Evolutionary conservation across 2,329 filamentous ascomycete genomes (phyloP).

Genomic region (Fusarium sp.): DNA sequence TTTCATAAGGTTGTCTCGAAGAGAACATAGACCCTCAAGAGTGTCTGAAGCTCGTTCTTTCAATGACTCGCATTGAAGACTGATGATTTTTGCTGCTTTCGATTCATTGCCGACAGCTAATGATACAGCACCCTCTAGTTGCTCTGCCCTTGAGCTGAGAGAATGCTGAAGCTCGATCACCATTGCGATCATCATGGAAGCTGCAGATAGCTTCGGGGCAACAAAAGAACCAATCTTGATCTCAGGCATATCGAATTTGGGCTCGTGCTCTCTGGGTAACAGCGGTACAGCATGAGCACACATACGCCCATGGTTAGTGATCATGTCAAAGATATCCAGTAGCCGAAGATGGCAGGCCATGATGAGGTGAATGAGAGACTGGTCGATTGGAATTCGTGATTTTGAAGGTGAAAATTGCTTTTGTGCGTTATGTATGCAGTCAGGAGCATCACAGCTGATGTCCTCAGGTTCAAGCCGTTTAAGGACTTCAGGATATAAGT

Average conservation of each 20-base stretch:
- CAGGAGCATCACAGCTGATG: constrained; percentile 45
- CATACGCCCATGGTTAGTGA: constrained; percentile 48
- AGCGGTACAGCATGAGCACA: constrained; percentile 49
- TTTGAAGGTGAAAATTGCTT: constrained; percentile 27
- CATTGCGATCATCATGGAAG: constrained; percentile 50
- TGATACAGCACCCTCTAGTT: constrained; percentile 23
- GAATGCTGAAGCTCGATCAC: constrained; percentile 48
- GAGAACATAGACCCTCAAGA: constrained; percentile 25
- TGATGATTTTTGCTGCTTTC: constrained; percentile 39
- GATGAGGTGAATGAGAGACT: constrained; percentile 52
- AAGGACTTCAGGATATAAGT: constrained; percentile 51
- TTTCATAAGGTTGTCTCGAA: constrained; percentile 19
- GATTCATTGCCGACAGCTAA: constrained; percentile 7
- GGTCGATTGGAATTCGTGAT: constrained; percentile 44
- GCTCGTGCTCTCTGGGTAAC: constrained; percentile 45
- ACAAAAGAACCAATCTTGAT: constrained; percentile 56
- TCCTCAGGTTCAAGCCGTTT: constrained; percentile 12
- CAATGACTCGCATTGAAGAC: constrained; percentile 46
- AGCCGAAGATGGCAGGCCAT: constrained; percentile 54
- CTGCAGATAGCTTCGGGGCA: constrained; percentile 49
- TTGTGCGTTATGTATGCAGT: constrained; percentile 50
- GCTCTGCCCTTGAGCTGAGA: constrained; percentile 33
- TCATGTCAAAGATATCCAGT: constrained; percentile 52
- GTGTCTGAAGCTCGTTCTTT: constrained; percentile 35
- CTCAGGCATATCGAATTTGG: constrained; percentile 53